Conservation (phyloP, 2,329 filamentous ascomycete species). For the Teratosphaeria gauchensis region DNA sequence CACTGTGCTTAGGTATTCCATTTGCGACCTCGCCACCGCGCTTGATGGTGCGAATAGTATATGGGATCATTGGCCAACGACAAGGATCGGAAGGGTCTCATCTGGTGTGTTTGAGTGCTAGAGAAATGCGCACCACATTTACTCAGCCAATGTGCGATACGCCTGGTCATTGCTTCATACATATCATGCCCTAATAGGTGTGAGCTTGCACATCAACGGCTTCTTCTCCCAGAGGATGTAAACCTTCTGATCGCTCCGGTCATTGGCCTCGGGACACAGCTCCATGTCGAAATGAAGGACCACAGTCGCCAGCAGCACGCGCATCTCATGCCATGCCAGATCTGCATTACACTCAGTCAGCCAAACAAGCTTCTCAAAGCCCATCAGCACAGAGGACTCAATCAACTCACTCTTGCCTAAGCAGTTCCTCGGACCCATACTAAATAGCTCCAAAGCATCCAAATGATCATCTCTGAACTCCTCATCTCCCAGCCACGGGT, state of each 20-base stretch:
- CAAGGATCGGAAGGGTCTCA: too few species aligned
- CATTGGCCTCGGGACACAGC: slow-evolving; percentile 15
- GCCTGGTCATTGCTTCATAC: too few species aligned
- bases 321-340: slow-evolving; percentile 30
- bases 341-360: slow-evolving; percentile 1
- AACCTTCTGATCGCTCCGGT: slow-evolving; percentile 24
- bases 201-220: too few species aligned
- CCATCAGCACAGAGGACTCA: not conserved
- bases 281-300: slow-evolving; percentile 30
- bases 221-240: slow-evolving; percentile 24
- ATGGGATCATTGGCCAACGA: too few species aligned
- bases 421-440: slow-evolving; percentile 15
- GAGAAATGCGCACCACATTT: too few species aligned
- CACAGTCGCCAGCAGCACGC: slow-evolving; percentile 28
- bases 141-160: too few species aligned
- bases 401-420: slow-evolving; percentile 11
- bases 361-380: not conserved
- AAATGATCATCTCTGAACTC: slow-evolving; percentile 21
- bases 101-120: too few species aligned
- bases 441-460: slow-evolving; percentile 21
- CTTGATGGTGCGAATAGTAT: too few species aligned
- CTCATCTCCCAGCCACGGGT: slow-evolving; percentile 22
- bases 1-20: too few species aligned
- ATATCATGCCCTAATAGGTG: too few species aligned
- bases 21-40: too few species aligned